Percentiles rank a stretch among this genome's conserved stretches.
These are phyloP conservation scores for Cucurbita ficifolia DNA, from an alignment of 306 rosid species.

Conservation along the genomic window DNA sequence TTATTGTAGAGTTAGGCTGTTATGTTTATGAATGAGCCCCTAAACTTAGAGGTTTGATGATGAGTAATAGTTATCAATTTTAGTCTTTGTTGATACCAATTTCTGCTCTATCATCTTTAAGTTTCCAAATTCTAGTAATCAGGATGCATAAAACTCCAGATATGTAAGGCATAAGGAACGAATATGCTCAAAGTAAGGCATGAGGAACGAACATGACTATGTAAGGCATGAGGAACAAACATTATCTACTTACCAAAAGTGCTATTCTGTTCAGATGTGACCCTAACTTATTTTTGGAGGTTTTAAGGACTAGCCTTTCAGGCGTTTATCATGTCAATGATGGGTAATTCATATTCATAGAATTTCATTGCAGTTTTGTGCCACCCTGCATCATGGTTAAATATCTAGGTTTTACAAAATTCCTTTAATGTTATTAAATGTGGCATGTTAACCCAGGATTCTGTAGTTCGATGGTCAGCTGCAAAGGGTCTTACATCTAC, in stretches of 20 bases:
- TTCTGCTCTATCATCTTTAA: neutral
- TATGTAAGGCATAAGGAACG: neutral
- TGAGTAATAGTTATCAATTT: neutral
- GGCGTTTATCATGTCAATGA: neutral
- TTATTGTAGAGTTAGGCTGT: neutral
- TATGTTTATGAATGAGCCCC: neutral
- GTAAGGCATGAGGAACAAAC: neutral
- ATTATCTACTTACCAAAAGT: neutral
- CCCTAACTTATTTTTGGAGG: neutral
- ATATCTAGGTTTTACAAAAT: neutral
- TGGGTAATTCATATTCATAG: neutral
- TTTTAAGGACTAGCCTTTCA: neutral
- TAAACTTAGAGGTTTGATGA: neutral
- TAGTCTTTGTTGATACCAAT: neutral
- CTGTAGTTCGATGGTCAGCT: constrained; percentile 98
- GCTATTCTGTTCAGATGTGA: neutral
- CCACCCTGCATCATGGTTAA: neutral
- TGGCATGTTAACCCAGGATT: constrained; percentile 43
- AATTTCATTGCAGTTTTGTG: neutral
- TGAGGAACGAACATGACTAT: too few relatives aligned
- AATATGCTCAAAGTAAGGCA: too few relatives aligned
- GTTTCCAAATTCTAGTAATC: neutral
- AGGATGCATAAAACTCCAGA: neutral
- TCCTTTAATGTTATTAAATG: constrained; percentile 8
- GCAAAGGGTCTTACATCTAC: constrained; percentile 88